Conservation (phyloP, 805 yeast species). For the Lipomyces anomalus region DNA sequence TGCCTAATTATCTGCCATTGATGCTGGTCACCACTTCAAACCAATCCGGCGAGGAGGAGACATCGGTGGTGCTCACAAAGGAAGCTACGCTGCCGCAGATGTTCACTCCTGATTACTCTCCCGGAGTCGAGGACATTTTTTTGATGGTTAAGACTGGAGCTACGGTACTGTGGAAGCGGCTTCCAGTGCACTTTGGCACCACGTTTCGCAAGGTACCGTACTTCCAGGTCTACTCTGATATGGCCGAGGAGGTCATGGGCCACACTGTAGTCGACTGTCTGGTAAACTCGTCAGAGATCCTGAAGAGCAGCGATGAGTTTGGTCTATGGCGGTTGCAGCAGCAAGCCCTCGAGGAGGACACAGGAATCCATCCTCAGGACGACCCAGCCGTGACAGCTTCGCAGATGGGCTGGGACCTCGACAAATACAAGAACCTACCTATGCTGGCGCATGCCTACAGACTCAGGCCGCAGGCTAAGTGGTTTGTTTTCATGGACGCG, state of each 20-base stretch:
- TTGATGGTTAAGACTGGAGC: constrained; percentile 36
- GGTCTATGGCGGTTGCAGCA: constrained; percentile 27
- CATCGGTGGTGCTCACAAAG: background rate
- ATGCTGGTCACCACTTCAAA: too few relatives aligned
- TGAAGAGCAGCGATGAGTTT: constrained; percentile 16
- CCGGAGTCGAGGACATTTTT: constrained; percentile 27
- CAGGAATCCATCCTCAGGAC: constrained; percentile 10
- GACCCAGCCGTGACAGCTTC: constrained; percentile 3
- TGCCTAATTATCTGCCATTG: too few relatives aligned
- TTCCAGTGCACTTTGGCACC: constrained; percentile 35
- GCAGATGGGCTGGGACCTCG: constrained; percentile 33
- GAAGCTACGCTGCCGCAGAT: constrained; percentile 4
- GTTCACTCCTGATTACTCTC: constrained; percentile 1
- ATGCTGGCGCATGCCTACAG: constrained; percentile 34
- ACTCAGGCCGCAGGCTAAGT: constrained; percentile 29
- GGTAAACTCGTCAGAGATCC: constrained; percentile 14
- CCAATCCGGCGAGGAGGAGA: background rate
- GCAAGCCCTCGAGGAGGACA: constrained; percentile 6
- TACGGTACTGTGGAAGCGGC: constrained; percentile 33
- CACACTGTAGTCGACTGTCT: constrained; percentile 33
- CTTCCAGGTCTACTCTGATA: constrained; percentile 35
- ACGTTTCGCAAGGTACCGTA: constrained; percentile 30
- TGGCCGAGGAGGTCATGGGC: constrained; percentile 31
- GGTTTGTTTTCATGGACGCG: constrained; percentile 37
- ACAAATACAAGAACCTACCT: constrained; percentile 37